phyloP scores from a whole-genome alignment of 1,139 yeast species.

The Taphrina populina region DNA sequence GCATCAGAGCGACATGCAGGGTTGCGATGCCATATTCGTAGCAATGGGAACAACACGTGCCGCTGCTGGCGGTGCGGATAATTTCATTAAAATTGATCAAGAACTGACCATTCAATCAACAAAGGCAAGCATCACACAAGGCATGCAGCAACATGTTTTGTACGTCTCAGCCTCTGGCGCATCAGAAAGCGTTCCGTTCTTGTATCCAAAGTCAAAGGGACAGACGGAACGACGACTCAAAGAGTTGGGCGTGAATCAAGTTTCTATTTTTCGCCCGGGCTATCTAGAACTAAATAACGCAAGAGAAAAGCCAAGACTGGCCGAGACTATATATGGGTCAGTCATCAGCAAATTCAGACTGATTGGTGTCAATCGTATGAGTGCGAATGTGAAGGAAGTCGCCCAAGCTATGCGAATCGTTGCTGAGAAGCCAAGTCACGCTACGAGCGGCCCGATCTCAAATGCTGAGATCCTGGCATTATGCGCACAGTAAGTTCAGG shows the following conservation, averaged over 20 bases:
- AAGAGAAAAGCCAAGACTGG: slow-evolving; percentile 2
- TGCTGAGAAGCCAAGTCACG: slow-evolving; percentile 9
- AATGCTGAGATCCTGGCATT: slow-evolving; percentile 14
- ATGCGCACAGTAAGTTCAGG: no score
- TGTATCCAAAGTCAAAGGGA: slow-evolving; percentile 32
- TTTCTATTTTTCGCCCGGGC: slow-evolving; percentile 22
- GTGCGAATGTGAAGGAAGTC: slow-evolving; percentile 23
- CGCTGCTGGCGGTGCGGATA: slow-evolving; percentile 26
- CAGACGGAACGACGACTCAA: slow-evolving; percentile 23
- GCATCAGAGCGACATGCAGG: slow-evolving; percentile 14
- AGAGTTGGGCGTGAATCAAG: slow-evolving; percentile 5
- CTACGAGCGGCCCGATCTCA: not conserved
- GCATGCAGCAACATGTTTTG: slow-evolving; percentile 20
- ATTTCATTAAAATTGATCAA: slow-evolving; percentile 19
- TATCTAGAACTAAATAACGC: slow-evolving; percentile 5
- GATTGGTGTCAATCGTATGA: slow-evolving; percentile 9
- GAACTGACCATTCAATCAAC: slow-evolving; percentile 24
- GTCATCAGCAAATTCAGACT: slow-evolving; percentile 8
- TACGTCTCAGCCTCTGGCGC: slow-evolving; percentile 28
- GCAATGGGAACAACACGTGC: slow-evolving; percentile 33
- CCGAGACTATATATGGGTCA: slow-evolving; percentile 6
- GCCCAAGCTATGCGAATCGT: slow-evolving; percentile 22
- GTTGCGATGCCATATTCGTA: slow-evolving; percentile 22
- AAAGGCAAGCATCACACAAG: slow-evolving; percentile 11
- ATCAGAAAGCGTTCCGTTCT: slow-evolving; percentile 9